Evolutionary conservation across 768 basidiomycete species (phyloP).

Genomic region (Pisolithus marmoratus): DNA sequence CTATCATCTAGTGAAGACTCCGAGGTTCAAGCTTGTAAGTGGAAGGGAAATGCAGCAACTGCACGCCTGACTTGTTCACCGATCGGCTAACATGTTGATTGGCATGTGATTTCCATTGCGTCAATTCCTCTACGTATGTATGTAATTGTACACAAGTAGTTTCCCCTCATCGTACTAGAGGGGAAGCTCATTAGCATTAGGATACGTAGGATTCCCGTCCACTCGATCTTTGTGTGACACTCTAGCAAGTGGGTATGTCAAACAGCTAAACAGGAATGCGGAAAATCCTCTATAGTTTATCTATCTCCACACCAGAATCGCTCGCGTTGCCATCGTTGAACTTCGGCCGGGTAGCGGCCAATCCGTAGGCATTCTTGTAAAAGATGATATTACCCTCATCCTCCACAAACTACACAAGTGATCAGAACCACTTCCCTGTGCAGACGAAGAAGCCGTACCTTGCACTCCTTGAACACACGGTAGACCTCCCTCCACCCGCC

Average conservation of each 20-base stretch:
- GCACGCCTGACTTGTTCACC: too few species aligned
- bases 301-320: constrained; percentile 65
- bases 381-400: constrained; percentile 89
- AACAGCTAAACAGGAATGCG: not conserved
- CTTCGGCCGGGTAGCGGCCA: constrained; percentile 65
- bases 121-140: not conserved
- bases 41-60: not conserved
- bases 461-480: constrained; percentile 75
- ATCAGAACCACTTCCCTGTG: not conserved
- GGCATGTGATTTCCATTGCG: not conserved
- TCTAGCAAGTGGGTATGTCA: not conserved
- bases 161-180: not conserved
- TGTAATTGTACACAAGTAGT: too few species aligned
- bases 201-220: not conserved
- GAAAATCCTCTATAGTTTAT: constrained; percentile 24
- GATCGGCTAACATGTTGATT: not conserved
- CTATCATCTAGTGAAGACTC: constrained; percentile 27
- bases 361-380: constrained; percentile 82
- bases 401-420: constrained; percentile 69
- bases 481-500: constrained; percentile 78
- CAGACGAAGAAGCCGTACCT: constrained; percentile 32
- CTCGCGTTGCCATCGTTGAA: constrained; percentile 52
- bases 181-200: not conserved
- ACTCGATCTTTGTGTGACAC: not conserved
- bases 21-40: not conserved